Conservation (phyloP, 106 monocot species). For the Phalaenopsis aphrodite region DNA sequence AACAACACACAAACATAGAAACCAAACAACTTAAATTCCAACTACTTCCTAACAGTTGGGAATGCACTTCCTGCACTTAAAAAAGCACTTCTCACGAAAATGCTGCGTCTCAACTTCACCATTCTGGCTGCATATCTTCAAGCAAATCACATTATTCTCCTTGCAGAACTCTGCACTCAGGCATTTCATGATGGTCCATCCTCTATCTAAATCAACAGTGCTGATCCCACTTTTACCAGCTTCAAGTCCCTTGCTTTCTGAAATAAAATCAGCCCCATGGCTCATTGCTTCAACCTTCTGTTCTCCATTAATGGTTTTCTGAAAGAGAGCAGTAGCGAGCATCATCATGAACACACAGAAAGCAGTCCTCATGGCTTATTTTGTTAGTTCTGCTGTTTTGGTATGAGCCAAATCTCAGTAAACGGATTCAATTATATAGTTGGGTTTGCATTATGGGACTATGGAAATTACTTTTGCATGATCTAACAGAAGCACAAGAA, state of each 20-base stretch:
- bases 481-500: neutral
- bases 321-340: neutral
- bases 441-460: neutral
- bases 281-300: neutral
- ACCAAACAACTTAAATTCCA: neutral
- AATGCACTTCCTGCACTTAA: constrained; percentile 3
- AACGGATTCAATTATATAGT: neutral
- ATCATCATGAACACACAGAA: neutral
- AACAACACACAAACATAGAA: neutral
- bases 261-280: neutral
- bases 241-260: neutral
- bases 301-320: too few species aligned
- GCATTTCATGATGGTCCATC: neutral
- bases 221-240: neutral
- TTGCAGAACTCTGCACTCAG: neutral
- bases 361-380: neutral
- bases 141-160: neutral
- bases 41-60: neutral
- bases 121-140: neutral
- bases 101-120: neutral
- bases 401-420: neutral
- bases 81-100: neutral
- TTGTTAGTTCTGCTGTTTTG: neutral
- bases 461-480: neutral
- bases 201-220: neutral